Evolutionary conservation across 139 green algal species (phyloP).

Genomic region (Chlamydomonas eustigma): DNA sequence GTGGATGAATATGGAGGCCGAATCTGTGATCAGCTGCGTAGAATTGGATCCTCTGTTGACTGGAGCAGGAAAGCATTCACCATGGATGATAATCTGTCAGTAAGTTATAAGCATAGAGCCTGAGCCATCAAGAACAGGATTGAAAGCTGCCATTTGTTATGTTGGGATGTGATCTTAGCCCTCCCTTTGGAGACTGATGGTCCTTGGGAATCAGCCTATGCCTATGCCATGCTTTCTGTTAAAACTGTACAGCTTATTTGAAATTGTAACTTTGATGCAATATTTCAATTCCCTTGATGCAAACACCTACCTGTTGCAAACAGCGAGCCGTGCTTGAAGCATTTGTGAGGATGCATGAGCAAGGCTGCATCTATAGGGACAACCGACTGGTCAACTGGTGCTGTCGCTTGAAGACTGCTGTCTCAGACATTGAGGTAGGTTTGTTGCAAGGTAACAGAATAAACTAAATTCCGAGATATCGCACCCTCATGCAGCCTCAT

Average conservation of each 20-base stretch:
- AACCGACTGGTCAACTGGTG: slow-evolving; percentile 99
- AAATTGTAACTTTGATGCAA: too few species aligned
- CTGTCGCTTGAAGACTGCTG: slow-evolving; percentile 85
- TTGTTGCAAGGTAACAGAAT: too few species aligned
- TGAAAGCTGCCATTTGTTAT: too few species aligned
- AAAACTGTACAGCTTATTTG: too few species aligned
- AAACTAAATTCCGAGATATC: too few species aligned
- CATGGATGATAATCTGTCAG: slow-evolving; percentile 86
- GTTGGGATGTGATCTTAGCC: too few species aligned
- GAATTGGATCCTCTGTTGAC: slow-evolving; percentile 86
- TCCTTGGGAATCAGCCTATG: too few species aligned
- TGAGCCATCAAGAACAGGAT: too few species aligned
- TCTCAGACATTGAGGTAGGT: slow-evolving; percentile 98
- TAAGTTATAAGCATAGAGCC: too few species aligned
- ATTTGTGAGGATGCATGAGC: slow-evolving; percentile 71
- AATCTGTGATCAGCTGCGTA: slow-evolving; percentile 87
- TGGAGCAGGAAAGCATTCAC: slow-evolving; percentile 91
- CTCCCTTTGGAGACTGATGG: too few species aligned
- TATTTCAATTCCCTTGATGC: too few species aligned
- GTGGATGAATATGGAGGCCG: slow-evolving; percentile 83
- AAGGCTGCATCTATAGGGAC: slow-evolving; percentile 93
- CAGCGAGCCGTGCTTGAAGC: slow-evolving; percentile 50
- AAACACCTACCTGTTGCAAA: neutral
- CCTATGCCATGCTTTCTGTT: too few species aligned
- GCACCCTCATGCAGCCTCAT: slow-evolving; percentile 71